Percentiles rank a stretch among this genome's conserved stretches.
These are phyloP conservation scores for Ogataea paraovalis DNA, from an alignment of 805 yeast species.

Conservation along the genomic window DNA sequence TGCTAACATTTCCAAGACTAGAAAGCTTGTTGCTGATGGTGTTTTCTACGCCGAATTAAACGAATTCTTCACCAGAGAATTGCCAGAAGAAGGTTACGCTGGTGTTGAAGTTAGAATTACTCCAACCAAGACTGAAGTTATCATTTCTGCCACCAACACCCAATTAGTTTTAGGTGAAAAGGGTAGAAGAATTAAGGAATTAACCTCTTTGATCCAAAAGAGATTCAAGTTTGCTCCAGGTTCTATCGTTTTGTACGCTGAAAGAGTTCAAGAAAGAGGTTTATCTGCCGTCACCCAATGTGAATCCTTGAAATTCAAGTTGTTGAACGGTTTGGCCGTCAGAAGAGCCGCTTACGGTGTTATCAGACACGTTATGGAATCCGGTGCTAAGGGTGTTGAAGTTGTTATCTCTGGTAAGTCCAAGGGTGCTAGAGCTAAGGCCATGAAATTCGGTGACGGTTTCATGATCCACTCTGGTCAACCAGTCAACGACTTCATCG, in stretches of 20 bases:
- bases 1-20: slow-evolving; percentile 82
- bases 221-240: slow-evolving; percentile 97
- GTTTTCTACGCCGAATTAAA: slow-evolving; percentile 99
- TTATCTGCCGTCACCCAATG: slow-evolving; percentile 99
- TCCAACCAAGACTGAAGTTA: slow-evolving; percentile 96
- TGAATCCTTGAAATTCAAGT: slow-evolving; percentile 97
- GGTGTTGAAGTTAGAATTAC: slow-evolving; percentile 99
- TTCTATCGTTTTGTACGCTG: slow-evolving; percentile 92
- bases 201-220: slow-evolving; percentile 95
- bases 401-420: slow-evolving; percentile 99
- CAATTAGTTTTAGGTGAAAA: slow-evolving; percentile 98
- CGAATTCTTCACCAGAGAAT: slow-evolving; percentile 99
- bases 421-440: slow-evolving; percentile 99
- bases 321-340: slow-evolving; percentile 97
- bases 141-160: slow-evolving; percentile 98
- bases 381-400: slow-evolving; percentile 99
- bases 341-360: slow-evolving; percentile 99
- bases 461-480: slow-evolving; percentile 99
- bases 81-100: slow-evolving; percentile 99
- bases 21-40: slow-evolving; percentile 99
- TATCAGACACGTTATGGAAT: slow-evolving; percentile 99
- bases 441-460: slow-evolving; percentile 99
- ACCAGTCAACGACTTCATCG: slow-evolving; percentile 98
- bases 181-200: slow-evolving; percentile 99
- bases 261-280: slow-evolving; percentile 99